A percentile compares a stretch with the other conserved stretches of the same genome.
Conservation (phyloP, 2,329 filamentous ascomycete species). For the Xylaria sp. region DNA sequence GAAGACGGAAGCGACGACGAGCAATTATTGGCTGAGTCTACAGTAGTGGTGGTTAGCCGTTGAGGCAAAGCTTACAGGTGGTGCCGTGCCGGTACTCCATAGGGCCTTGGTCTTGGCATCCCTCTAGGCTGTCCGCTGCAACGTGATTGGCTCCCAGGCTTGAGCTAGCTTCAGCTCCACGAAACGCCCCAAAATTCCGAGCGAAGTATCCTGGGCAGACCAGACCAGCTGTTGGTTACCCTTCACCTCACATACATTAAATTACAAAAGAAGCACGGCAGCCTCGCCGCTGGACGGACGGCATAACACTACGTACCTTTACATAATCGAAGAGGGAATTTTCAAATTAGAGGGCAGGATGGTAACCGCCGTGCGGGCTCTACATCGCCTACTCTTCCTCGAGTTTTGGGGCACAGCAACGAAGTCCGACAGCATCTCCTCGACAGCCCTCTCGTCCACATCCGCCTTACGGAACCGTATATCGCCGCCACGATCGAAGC, state of each 20-base stretch:
- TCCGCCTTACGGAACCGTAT: slow-evolving; percentile 4
- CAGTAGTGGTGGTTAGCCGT: neutral
- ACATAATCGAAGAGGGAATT: neutral
- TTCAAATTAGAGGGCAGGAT: too few species aligned
- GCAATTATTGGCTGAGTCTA: slow-evolving; percentile 4
- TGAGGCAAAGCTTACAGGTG: too few species aligned
- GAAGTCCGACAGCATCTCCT: slow-evolving; percentile 4
- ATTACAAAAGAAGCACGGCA: neutral
- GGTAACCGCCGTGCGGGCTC: slow-evolving; percentile 39
- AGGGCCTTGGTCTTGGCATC: slow-evolving; percentile 13
- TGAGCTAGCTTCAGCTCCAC: slow-evolving; percentile 10
- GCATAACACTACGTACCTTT: neutral
- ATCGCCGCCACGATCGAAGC: slow-evolving; percentile 17
- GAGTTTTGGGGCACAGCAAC: slow-evolving; percentile 23
- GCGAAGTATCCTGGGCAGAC: too few species aligned
- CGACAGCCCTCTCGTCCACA: neutral
- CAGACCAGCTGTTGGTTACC: too few species aligned
- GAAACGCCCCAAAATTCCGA: neutral
- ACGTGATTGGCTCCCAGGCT: slow-evolving; percentile 30
- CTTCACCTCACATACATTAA: neutral
- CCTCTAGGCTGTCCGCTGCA: neutral
- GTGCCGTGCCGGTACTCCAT: too few species aligned
- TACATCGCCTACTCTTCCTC: slow-evolving; percentile 38
- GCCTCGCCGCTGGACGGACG: neutral
- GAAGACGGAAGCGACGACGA: too few species aligned